These are phyloP conservation scores for Raddia guianensis DNA, from an alignment of 176 grass and related monocot genomes.

Conservation along the genomic window DNA sequence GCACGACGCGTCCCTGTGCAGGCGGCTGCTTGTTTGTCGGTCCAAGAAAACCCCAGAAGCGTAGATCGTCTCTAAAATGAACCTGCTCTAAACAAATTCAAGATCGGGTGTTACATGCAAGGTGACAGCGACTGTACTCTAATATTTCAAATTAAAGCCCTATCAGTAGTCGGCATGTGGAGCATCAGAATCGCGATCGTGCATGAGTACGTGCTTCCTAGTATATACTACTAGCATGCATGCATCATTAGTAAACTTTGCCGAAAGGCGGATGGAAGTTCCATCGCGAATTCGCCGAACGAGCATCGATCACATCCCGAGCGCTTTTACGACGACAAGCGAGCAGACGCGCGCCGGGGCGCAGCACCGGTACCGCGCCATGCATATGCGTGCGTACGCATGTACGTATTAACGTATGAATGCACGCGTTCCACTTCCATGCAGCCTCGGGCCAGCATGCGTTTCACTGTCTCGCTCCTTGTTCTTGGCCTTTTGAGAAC, in stretches of 20 bases:
- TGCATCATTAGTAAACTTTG: not conserved
- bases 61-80: too few species aligned
- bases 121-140: too few species aligned
- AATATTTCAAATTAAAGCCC: not conserved
- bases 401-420: too few species aligned
- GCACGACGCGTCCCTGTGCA: too few species aligned
- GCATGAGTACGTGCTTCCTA: too few species aligned
- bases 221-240: not conserved
- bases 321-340: not conserved
- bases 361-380: too few species aligned
- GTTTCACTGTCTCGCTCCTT: not conserved
- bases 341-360: not conserved
- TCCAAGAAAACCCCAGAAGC: too few species aligned
- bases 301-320: not conserved
- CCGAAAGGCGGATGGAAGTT: not conserved
- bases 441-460: not conserved
- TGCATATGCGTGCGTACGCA: too few species aligned
- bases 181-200: not conserved
- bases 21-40: too few species aligned
- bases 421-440: constrained; percentile 23
- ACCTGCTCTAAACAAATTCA: too few species aligned
- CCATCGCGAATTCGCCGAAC: not conserved
- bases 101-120: too few species aligned
- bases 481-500: not conserved
- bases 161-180: not conserved